Evolutionary conservation across 1,139 yeast genomes (phyloP).

Genomic region (Sugiyamaella sp.): DNA sequence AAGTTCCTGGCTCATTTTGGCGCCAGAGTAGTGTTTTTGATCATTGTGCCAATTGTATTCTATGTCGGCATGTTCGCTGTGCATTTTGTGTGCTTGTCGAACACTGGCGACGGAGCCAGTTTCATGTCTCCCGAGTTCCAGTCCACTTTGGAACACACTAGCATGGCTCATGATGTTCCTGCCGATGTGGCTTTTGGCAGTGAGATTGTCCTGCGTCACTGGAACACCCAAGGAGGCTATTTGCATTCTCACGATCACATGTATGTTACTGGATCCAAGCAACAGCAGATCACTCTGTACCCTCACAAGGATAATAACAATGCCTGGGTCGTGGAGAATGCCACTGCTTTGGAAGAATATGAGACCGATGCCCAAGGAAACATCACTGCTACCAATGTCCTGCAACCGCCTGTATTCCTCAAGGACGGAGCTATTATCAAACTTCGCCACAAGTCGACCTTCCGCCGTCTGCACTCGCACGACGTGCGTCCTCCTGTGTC

Average conservation of each 20-base stretch:
- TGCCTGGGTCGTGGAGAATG: conserved; percentile 58
- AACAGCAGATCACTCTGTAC: conserved; percentile 86
- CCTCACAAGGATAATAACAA: conserved; percentile 92
- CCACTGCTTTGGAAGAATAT: conserved; percentile 30
- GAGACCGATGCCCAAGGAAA: conserved; percentile 37
- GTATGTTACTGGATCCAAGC: conserved; percentile 92
- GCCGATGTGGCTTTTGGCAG: conserved; percentile 93
- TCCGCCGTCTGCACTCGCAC: conserved; percentile 90
- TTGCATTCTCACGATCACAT: conserved; percentile 87
- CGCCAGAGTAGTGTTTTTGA: conserved; percentile 59
- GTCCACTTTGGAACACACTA: conserved; percentile 69
- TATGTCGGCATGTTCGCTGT: conserved; percentile 75
- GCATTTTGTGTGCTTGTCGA: conserved; percentile 70
- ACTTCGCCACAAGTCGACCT: conserved; percentile 67
- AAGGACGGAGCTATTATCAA: conserved; percentile 80
- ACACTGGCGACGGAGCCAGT: conserved; percentile 86
- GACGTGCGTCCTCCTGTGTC: conserved; percentile 94
- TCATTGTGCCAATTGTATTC: conserved; percentile 69
- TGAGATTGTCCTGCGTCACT: conserved; percentile 74
- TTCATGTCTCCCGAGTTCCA: conserved; percentile 92
- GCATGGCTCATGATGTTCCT: conserved; percentile 64
- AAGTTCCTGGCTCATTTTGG: conserved; percentile 57
- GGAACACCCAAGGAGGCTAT: conserved; percentile 90
- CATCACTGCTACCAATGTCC: conserved; percentile 37
- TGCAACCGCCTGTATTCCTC: conserved; percentile 50